Evolutionary conservation across 1,284 basidiomycete species (phyloP).

Genomic region (Veloboletus limbatus): DNA sequence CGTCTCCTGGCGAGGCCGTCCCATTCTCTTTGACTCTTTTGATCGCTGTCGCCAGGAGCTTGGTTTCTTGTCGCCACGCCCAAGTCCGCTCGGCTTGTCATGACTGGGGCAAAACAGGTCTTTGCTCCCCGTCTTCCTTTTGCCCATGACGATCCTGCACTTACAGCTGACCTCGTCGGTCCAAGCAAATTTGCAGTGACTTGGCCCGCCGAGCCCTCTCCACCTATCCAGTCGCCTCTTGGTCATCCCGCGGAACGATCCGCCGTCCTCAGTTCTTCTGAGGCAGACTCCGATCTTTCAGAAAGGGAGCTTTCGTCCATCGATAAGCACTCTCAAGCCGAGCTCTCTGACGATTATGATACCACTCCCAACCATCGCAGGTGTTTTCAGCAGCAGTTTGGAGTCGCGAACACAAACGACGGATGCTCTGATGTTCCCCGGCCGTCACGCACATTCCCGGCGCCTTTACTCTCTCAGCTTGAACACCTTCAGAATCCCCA

Average conservation of each 20-base stretch:
- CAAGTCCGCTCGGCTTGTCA: conserved; percentile 13
- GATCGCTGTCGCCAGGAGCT: conserved; percentile 17
- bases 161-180: conserved; percentile 40
- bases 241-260: conserved; percentile 35
- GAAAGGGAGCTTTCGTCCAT: conserved; percentile 39
- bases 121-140: conserved; percentile 29
- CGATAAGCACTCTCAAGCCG: conserved; percentile 32
- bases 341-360: conserved; percentile 36
- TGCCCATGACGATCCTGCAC: conserved; percentile 31
- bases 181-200: conserved; percentile 50
- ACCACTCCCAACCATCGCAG: conserved; percentile 24
- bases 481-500: conserved; percentile 64
- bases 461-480: conserved; percentile 69
- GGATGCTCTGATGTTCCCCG: conserved; percentile 41
- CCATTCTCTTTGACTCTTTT: conserved; percentile 16
- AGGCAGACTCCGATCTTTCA: conserved; percentile 48
- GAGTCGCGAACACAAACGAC: conserved; percentile 19
- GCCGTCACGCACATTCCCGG: conserved; percentile 67
- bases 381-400: conserved; percentile 26
- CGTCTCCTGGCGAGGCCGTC: conserved; percentile 30
- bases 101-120: conserved; percentile 34
- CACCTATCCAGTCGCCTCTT: conserved; percentile 33
- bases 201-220: conserved; percentile 44
- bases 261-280: conserved; percentile 44
- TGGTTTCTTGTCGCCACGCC: conserved; percentile 12